These are phyloP conservation scores for Kregervanrija pseudodelftensis DNA, from an alignment of 805 yeast species.

Conservation along the genomic window DNA sequence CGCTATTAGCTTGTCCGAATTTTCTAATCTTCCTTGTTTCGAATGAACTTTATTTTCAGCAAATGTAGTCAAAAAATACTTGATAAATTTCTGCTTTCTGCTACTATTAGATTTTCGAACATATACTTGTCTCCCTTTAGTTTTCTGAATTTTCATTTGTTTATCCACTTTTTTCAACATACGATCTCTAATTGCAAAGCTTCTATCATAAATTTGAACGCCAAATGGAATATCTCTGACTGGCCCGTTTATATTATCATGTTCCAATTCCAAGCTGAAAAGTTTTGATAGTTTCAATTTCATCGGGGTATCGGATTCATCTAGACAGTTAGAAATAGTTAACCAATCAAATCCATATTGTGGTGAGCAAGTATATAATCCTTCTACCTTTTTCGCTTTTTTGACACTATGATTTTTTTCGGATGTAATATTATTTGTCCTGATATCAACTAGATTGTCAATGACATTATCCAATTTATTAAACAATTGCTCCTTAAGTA, in stretches of 20 bases:
- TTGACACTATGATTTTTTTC: no score
- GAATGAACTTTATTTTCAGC: no score
- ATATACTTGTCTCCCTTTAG: no score
- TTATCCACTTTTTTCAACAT: not conserved
- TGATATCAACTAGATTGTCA: constrained; percentile 11
- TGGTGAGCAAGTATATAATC: not conserved
- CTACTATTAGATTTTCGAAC: no score
- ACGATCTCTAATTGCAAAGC: not conserved
- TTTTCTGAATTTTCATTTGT: no score
- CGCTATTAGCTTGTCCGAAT: no score
- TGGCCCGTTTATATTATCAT: constrained; percentile 5
- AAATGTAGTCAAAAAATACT: no score
- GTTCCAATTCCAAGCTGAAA: constrained; percentile 4
- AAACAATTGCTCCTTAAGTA: constrained; percentile 9
- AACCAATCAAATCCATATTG: constrained; percentile 6
- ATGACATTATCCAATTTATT: constrained; percentile 15
- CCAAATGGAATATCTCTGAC: constrained; percentile 2
- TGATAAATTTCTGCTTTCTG: no score
- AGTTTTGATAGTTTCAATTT: not conserved
- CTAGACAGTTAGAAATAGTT: constrained; percentile 1
- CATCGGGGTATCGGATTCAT: constrained; percentile 1
- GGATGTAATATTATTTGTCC: no score
- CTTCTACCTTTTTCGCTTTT: not conserved
- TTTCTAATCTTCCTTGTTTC: no score
- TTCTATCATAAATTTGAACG: not conserved